Conservation (phyloP, 177 flowering plant species). For the Vitis hybrid region DNA sequence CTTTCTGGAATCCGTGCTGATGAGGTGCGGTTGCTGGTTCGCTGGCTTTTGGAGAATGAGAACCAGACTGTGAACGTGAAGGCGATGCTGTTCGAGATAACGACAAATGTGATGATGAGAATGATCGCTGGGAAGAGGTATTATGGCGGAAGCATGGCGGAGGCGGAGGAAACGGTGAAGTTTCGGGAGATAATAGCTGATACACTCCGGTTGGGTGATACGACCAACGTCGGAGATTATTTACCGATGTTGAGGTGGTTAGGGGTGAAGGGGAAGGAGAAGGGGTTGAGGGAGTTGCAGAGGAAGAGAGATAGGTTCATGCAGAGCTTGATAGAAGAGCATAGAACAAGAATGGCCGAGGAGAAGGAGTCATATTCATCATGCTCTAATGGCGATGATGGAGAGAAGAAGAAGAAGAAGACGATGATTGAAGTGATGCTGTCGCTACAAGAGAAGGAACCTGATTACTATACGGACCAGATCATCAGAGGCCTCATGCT, state of each 20-base stretch:
- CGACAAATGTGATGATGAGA: constrained; percentile 11
- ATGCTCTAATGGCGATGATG: background rate
- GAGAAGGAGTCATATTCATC: background rate
- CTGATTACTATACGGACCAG: constrained; percentile 4
- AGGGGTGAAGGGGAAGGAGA: constrained; percentile 8
- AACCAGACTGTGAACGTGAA: constrained; percentile 4
- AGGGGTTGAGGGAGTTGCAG: background rate
- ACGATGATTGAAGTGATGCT: constrained; percentile 12
- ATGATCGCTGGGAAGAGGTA: constrained; percentile 5
- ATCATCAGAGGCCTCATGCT: too few species aligned
- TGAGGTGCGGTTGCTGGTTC: too few species aligned
- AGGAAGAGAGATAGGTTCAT: constrained; percentile 8
- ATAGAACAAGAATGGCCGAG: background rate
- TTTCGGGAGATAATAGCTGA: constrained; percentile 1
- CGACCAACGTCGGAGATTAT: constrained; percentile 8
- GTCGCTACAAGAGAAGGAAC: constrained; percentile 8
- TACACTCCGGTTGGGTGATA: background rate
- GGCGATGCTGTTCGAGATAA: background rate
- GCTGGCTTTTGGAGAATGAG: background rate
- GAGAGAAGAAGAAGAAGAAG: background rate
- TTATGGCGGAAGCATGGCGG: constrained; percentile 1
- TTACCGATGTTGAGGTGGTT: constrained; percentile 17
- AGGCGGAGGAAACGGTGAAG: constrained; percentile 6
- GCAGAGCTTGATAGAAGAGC: constrained; percentile 9
- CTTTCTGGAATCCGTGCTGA: too few species aligned